Base-by-base conservation (phyloP, 2,329 filamentous ascomycete genomes). In the Amauroascus niger region DNA sequence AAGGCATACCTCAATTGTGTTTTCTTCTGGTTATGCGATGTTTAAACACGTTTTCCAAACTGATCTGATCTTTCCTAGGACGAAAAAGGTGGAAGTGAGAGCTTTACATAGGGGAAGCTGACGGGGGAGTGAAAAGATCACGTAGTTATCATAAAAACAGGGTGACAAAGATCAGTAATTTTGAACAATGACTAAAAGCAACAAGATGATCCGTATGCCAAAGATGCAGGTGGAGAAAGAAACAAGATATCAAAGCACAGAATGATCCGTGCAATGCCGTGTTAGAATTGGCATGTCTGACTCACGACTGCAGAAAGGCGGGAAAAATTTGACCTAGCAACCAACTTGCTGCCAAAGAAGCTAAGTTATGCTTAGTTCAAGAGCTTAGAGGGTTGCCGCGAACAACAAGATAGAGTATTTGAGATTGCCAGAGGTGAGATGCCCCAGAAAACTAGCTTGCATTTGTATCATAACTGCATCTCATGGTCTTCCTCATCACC, bases 1-100 rank as follows among this genome's bases (percentile, higher is more conserved):
- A 66, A 48, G 69, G 65, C 70, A 72, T 72, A 45, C 54, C 56
- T 57, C 52, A 48, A 58, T 13, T 18, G 13, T 5, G 11, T 13
- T 28, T 14, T 30, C 14, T 20, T 30, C 32, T 28, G 8, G n/a
- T 39, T 39, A 35, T 33, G 35, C 35, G 16, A 40, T 16, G 20
- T 30, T 33, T 44, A 8, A 41, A 40, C 3, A 41, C 2, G 16
- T 13, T 20, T 49, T 14, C 16, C 26, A 41, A 8, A 26, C 1
- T 40, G 35, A 49, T 39, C 16, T 6, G 18, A 13, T 14, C n/a
- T 41, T 20, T 41, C 13, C 16, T 18, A 50, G 14, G 16, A 20
- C 37, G 11, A 6, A 22, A 24, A 16, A 41, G 48, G 33, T 30
- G 39, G n/a, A 46, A 20, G 39, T 37, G 28, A 20, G 28, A 26